These are phyloP conservation scores for Ambrosia trifida DNA, from an alignment of 129 eudicot species.

Conservation along the genomic window DNA sequence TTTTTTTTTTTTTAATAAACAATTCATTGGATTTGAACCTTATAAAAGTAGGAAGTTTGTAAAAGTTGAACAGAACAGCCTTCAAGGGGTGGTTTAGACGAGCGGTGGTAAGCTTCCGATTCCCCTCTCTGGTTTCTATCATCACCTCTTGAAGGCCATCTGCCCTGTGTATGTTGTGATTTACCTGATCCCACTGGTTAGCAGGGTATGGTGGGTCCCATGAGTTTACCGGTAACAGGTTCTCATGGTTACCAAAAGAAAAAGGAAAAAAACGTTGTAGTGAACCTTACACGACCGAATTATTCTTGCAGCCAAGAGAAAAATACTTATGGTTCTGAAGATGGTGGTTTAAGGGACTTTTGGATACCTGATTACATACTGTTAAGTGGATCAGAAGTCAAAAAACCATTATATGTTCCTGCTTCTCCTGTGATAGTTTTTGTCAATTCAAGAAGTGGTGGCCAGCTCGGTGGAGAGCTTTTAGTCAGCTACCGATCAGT, in stretches of 20 bases:
- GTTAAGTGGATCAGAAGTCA: constrained; percentile 34
- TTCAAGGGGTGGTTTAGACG: no score
- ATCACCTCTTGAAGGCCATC: no score
- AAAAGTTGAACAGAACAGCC: neutral
- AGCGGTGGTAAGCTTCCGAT: no score
- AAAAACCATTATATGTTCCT: constrained; percentile 36
- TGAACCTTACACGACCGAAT: constrained; percentile 13
- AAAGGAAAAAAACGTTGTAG: neutral
- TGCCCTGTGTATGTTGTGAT: no score
- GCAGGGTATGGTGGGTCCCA: no score
- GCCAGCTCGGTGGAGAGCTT: constrained; percentile 83
- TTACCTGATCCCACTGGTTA: no score
- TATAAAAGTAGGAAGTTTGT: neutral
- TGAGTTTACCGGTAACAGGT: no score
- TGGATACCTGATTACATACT: constrained; percentile 75
- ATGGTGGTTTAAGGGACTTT: constrained; percentile 43
- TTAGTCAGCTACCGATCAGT: constrained; percentile 50
- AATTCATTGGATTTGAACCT: neutral
- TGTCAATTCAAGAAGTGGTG: constrained; percentile 79
- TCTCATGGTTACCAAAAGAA: no score
- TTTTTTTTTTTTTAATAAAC: neutral
- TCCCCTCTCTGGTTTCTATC: no score
- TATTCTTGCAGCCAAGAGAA: constrained; percentile 46
- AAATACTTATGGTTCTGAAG: constrained; percentile 25
- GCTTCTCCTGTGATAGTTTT: constrained; percentile 72